Conservation (phyloP, 805 yeast species). For the Cyberlindnera sargentensis region DNA sequence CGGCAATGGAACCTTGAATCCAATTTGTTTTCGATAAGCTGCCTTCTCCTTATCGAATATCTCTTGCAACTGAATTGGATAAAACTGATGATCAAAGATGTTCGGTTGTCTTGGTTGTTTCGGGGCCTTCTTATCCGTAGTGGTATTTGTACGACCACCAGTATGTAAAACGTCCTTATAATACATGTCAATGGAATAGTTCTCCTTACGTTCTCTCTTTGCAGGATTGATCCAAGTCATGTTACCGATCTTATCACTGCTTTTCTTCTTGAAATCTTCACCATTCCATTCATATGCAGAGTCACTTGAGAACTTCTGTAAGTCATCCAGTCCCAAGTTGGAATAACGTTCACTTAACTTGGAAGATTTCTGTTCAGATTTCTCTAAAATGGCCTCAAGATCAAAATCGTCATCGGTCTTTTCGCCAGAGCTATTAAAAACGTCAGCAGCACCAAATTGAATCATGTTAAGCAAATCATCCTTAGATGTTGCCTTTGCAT, state of each 20-base stretch:
- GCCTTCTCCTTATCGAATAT: constrained; percentile 77
- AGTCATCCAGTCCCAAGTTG: constrained; percentile 64
- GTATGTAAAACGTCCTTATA: constrained; percentile 74
- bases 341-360: constrained; percentile 58
- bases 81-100: constrained; percentile 87
- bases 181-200: constrained; percentile 82
- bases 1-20: constrained; percentile 55
- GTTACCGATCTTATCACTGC: constrained; percentile 35
- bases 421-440: constrained; percentile 30
- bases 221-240: constrained; percentile 80
- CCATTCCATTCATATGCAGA: constrained; percentile 89
- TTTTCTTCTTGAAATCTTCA: constrained; percentile 65
- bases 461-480: constrained; percentile 77
- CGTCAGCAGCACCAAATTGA: constrained; percentile 73
- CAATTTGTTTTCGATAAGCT: constrained; percentile 61
- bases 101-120: constrained; percentile 79
- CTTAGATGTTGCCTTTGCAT: constrained; percentile 41
- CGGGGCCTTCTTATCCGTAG: constrained; percentile 47
- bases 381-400: constrained; percentile 51
- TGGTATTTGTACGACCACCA: constrained; percentile 44
- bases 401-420: constrained; percentile 42
- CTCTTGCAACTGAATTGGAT: constrained; percentile 67
- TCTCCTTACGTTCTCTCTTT: constrained; percentile 76
- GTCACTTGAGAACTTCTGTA: constrained; percentile 67
- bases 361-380: constrained; percentile 58